Evolutionary conservation across 1,284 basidiomycete genomes (phyloP).

Genomic region (Veloporphyrellus conicus): DNA sequence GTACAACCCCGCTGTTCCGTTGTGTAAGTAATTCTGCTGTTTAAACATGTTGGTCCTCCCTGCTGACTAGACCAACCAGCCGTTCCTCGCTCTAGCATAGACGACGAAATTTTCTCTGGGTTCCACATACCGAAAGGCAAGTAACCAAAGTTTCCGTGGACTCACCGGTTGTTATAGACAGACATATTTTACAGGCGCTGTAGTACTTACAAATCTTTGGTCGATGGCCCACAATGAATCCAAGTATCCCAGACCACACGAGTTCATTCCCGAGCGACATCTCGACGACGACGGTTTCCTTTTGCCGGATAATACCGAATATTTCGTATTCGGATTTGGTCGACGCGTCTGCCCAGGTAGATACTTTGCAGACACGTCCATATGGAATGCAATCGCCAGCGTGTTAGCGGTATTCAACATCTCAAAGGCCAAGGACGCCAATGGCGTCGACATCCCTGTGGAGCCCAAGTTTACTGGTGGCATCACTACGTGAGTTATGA

Average conservation of each 20-base stretch:
- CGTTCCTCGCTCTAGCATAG: conserved; percentile 1
- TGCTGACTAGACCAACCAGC: not conserved
- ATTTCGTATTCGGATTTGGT: not conserved
- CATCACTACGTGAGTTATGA: not conserved
- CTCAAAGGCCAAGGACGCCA: not conserved
- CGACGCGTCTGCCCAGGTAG: not conserved
- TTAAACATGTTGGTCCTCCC: not conserved
- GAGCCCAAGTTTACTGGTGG: not conserved
- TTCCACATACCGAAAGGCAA: not conserved
- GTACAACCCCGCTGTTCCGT: not conserved
- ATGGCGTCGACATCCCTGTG: not conserved
- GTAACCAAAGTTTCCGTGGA: not conserved
- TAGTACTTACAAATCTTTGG: not conserved
- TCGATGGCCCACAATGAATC: not conserved
- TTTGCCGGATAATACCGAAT: not conserved
- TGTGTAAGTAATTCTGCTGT: not conserved
- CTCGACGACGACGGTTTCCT: not conserved
- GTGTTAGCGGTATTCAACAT: not conserved
- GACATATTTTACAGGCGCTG: not conserved
- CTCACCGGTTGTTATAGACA: not conserved
- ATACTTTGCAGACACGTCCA: not conserved
- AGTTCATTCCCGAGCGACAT: not conserved
- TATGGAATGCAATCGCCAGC: not conserved
- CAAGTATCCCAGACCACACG: not conserved
- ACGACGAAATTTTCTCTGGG: conserved; percentile 5